These are phyloP conservation scores for Yamadazyma sp. DNA, from an alignment of 1,139 yeast genomes.

Conservation along the genomic window DNA sequence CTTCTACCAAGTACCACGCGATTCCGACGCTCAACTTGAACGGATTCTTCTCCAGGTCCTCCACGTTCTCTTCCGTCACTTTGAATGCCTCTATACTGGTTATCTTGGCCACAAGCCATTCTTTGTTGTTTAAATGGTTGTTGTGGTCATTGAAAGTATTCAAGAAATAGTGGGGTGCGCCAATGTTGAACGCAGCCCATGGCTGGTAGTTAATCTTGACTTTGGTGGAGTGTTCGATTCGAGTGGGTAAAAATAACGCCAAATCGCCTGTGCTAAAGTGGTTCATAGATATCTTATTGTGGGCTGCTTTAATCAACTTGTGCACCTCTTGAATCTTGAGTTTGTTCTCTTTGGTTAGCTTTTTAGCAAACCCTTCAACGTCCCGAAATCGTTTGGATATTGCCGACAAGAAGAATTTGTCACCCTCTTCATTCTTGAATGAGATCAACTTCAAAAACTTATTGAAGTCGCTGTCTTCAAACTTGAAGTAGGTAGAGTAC, in stretches of 20 bases:
- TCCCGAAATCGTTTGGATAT: constrained; percentile 80
- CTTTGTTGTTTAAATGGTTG: constrained; percentile 37
- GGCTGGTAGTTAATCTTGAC: constrained; percentile 41
- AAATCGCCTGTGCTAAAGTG: constrained; percentile 70
- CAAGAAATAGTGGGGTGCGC: constrained; percentile 75
- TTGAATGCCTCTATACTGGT: constrained; percentile 45
- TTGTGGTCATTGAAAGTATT: constrained; percentile 27
- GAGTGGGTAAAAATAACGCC: constrained; percentile 80
- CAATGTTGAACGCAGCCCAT: constrained; percentile 86
- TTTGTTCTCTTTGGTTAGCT: constrained; percentile 74
- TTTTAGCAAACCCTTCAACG: constrained; percentile 89
- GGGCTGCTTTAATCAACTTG: constrained; percentile 33
- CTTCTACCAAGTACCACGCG: constrained; percentile 51
- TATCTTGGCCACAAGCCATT: constrained; percentile 74
- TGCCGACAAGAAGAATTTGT: constrained; percentile 55
- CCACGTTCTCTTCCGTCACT: constrained; percentile 38
- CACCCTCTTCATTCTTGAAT: constrained; percentile 36
- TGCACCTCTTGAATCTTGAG: constrained; percentile 45
- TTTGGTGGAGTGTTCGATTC: constrained; percentile 40
- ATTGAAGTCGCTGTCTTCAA: constrained; percentile 20
- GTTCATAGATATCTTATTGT: constrained; percentile 61
- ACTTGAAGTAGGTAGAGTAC: constrained; percentile 21
- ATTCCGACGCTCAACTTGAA: constrained; percentile 48
- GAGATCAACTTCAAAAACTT: constrained; percentile 26
- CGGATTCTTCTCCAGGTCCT: constrained; percentile 40